Percentiles rank a stretch among this genome's conserved stretches.
Evolutionary conservation across 2,329 filamentous ascomycete genomes (phyloP).

Genomic region (Phaeomoniella chlamydospora): DNA sequence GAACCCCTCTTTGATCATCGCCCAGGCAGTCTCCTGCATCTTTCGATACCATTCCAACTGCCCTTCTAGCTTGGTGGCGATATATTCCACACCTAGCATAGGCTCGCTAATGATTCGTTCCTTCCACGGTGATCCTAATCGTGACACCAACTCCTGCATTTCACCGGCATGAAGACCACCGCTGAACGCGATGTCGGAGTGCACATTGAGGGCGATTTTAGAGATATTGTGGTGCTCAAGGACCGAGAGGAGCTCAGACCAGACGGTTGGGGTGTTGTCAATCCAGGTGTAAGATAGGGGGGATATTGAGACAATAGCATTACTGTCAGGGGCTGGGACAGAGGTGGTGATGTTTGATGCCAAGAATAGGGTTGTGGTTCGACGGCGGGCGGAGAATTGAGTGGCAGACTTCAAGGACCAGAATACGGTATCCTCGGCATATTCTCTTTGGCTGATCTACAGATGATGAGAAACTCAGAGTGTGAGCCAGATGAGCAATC

Average conservation of each 20-base stretch:
- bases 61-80: slow-evolving; percentile 27
- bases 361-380: slow-evolving; percentile 36
- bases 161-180: slow-evolving; percentile 36
- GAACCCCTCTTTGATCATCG: slow-evolving; percentile 31
- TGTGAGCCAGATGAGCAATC: background rate
- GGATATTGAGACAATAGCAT: too few species aligned
- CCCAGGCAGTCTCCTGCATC: slow-evolving; percentile 37
- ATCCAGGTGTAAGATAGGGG: slow-evolving; percentile 26
- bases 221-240: slow-evolving; percentile 21
- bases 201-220: slow-evolving; percentile 29
- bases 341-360: slow-evolving; percentile 20
- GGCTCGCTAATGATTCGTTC: slow-evolving; percentile 25
- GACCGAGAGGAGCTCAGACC: slow-evolving; percentile 22
- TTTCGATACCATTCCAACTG: slow-evolving; percentile 28
- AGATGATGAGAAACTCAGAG: too few species aligned
- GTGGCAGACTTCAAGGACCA: slow-evolving; percentile 33
- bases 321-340: too few species aligned
- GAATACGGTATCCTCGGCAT: slow-evolving; percentile 37
- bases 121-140: slow-evolving; percentile 24
- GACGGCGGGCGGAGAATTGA: slow-evolving; percentile 34
- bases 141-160: slow-evolving; percentile 18
- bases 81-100: slow-evolving; percentile 31
- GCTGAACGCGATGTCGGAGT: slow-evolving; percentile 30
- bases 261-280: slow-evolving; percentile 31
- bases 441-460: slow-evolving; percentile 36